phyloP scores from a whole-genome alignment of 495 filamentous ascomycete genomes.

The Aspergillus avenaceus region DNA sequence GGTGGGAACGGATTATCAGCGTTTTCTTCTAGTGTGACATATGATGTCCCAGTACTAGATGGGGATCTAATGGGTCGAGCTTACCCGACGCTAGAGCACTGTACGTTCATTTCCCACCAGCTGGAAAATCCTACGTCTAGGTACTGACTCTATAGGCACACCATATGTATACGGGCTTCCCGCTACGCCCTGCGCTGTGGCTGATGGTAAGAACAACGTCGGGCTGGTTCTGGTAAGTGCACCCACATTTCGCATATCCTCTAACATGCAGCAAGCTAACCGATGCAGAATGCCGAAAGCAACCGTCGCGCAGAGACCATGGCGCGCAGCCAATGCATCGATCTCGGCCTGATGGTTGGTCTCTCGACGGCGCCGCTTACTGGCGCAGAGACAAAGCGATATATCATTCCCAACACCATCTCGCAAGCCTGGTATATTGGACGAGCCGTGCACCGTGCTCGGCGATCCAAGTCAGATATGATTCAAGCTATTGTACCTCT shows the following conservation, averaged over 20 bases:
- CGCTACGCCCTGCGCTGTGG: constrained; percentile 26
- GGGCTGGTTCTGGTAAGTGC: constrained; percentile 14
- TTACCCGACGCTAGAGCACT: constrained; percentile 26
- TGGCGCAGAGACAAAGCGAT: constrained; percentile 23
- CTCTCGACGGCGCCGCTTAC: constrained; percentile 23
- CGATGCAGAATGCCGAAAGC: constrained; percentile 24
- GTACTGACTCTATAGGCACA: constrained; percentile 15
- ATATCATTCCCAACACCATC: constrained; percentile 33
- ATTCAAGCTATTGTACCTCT: constrained; percentile 47
- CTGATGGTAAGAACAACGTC: constrained; percentile 29
- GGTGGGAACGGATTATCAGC: constrained; percentile 37
- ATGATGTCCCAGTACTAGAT: constrained; percentile 32
- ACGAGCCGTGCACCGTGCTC: constrained; percentile 41
- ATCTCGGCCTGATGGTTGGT: constrained; percentile 22
- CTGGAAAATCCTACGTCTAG: background rate
- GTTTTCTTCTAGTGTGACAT: constrained; percentile 21
- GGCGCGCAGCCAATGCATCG: constrained; percentile 22
- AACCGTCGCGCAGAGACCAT: constrained; percentile 26
- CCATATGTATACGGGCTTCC: constrained; percentile 27
- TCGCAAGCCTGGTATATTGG: constrained; percentile 42
- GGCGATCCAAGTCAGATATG: constrained; percentile 43
- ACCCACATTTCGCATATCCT: background rate
- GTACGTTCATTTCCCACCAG: constrained; percentile 8
- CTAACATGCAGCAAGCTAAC: background rate
- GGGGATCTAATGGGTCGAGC: constrained; percentile 37